Percentiles rank a stretch among this genome's conserved stretches.
Conservation (phyloP, 108 stramenopile genomes). For the Stephanodiscus triporus region DNA sequence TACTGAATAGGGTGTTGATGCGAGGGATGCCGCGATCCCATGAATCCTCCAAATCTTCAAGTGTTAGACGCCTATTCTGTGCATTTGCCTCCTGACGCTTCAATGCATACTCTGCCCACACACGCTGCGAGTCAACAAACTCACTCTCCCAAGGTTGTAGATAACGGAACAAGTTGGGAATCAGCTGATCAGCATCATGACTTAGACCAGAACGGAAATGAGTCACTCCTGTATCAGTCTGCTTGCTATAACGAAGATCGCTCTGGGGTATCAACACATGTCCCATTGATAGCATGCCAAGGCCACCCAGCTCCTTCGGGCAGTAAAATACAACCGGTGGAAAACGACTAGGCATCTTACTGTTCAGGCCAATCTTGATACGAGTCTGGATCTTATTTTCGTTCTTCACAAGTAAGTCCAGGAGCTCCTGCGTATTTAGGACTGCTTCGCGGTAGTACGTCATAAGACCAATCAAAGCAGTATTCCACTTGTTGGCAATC, state of each 20-base stretch:
- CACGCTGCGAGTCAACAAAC: slow-evolving; percentile 98
- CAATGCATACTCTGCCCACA: slow-evolving; percentile 99
- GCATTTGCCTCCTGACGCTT: slow-evolving; percentile 99
- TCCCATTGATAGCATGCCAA: slow-evolving; percentile 99
- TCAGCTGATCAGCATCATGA: slow-evolving; percentile 98
- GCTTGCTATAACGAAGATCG: slow-evolving; percentile 98
- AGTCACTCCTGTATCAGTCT: slow-evolving; percentile 97
- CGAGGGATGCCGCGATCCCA: slow-evolving; percentile 99
- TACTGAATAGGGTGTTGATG: slow-evolving; percentile 98
- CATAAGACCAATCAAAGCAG: slow-evolving; percentile 96
- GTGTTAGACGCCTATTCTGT: slow-evolving; percentile 97
- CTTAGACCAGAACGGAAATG: slow-evolving; percentile 98
- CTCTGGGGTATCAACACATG: slow-evolving; percentile 99
- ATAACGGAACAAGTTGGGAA: slow-evolving; percentile 98
- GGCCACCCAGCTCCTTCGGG: slow-evolving; percentile 98
- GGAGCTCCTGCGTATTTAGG: slow-evolving; percentile 97
- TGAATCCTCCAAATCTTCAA: slow-evolving; percentile 99
- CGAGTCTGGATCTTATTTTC: slow-evolving; percentile 99
- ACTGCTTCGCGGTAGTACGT: slow-evolving; percentile 99
- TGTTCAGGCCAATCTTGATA: slow-evolving; percentile 99
- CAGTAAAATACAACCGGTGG: slow-evolving; percentile 93
- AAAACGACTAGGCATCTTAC: slow-evolving; percentile 97
- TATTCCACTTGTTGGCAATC: slow-evolving; percentile 99
- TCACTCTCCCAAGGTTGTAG: slow-evolving; percentile 99
- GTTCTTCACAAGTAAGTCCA: slow-evolving; percentile 97